Base-by-base conservation (phyloP, 495 filamentous ascomycete genomes). In the Xylaria sp. region DNA sequence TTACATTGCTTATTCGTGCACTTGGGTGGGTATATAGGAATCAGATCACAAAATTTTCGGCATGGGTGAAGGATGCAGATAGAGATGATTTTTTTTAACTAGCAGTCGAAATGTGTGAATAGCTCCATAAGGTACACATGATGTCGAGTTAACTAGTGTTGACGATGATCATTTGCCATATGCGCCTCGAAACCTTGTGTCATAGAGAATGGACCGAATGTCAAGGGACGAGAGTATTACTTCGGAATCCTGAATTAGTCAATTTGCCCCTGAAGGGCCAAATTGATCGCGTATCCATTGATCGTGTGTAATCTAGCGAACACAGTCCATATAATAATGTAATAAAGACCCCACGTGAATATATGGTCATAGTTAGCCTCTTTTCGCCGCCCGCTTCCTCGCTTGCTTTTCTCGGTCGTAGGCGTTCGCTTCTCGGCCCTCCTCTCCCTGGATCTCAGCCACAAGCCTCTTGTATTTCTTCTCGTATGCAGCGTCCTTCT, bases 391-490 rank as follows among this genome's bases (percentile, higher is more conserved):
- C 76, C 86, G 85, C 86, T 91, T 83, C 86, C 89, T 87, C 80
- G 82, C 79, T 79, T 88, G 87, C 86, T 91, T 95, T 85, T 93
- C 93, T 70, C 92, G 85, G 80, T 94, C 95, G 87, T 98, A 98
- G 66, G 86, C 88, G 82, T 98, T 98, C 66, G 85, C 87, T 76
- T 94, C 95, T 69, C 85, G 84, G 0, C 95, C 96, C 80, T 97
- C 96, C 82, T 97, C 92, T 71, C 91, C 93, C 81, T 98, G 94
- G 76, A 99, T 97, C 86, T 97, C 93, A 26, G 94, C 93, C 72
- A 97, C 89, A 67, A 99, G 84, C 72, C 90, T 88, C 87, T 91
- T 92, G 85, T 94, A 96, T 89, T 98, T 98, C 85, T 91, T 89
- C 84, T 98, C 94, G 87, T 98, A 97, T 72, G 91, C 93, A 59